These are phyloP conservation scores for Blastobotrys americana DNA, from an alignment of 805 yeast genomes.

Conservation along the genomic window DNA sequence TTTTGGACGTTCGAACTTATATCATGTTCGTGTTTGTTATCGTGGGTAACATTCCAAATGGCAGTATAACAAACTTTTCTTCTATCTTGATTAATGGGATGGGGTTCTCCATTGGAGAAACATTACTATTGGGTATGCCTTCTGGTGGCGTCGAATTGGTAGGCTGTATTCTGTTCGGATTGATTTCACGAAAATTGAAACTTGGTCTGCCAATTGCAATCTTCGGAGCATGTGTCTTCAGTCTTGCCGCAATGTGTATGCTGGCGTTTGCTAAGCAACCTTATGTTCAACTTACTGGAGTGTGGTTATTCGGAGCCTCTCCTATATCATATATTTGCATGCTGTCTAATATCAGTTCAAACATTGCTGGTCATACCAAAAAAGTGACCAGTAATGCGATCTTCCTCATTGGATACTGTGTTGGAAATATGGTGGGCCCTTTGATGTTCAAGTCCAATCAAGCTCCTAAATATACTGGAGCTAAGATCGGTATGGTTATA, in stretches of 20 bases:
- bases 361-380: slow-evolving; percentile 72
- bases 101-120: slow-evolving; percentile 9
- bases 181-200: slow-evolving; percentile 2
- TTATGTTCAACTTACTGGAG: slow-evolving; percentile 14
- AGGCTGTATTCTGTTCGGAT: slow-evolving; percentile 4
- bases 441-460: slow-evolving; percentile 54
- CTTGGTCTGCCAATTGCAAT: neutral
- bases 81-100: slow-evolving; percentile 30
- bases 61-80: slow-evolving; percentile 46
- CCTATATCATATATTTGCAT: slow-evolving; percentile 11
- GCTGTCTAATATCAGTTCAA: slow-evolving; percentile 25
- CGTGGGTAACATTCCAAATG: slow-evolving; percentile 41
- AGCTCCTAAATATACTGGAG: slow-evolving; percentile 53
- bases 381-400: slow-evolving; percentile 53
- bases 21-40: slow-evolving; percentile 37
- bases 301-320: slow-evolving; percentile 7
- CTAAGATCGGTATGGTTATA: slow-evolving; percentile 47
- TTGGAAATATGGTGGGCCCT: slow-evolving; percentile 67
- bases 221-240: neutral
- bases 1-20: slow-evolving; percentile 45
- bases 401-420: slow-evolving; percentile 56
- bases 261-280: slow-evolving; percentile 12
- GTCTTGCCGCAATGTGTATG: slow-evolving; percentile 6
- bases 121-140: slow-evolving; percentile 13
- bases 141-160: slow-evolving; percentile 13